These are phyloP conservation scores for Calocera viscosa DNA, from an alignment of 768 basidiomycete genomes.

Conservation along the genomic window DNA sequence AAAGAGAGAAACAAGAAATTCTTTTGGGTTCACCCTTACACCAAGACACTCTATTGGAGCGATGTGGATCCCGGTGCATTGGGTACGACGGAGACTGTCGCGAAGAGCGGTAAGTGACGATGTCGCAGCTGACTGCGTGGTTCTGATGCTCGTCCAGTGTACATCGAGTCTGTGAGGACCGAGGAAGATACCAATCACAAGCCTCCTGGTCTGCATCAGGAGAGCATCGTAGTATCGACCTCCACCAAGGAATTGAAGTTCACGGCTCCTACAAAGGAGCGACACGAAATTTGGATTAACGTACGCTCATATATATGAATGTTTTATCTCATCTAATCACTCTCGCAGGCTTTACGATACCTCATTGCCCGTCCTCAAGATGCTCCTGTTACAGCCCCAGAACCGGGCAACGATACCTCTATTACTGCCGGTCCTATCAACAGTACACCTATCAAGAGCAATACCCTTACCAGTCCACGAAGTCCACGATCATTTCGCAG, in stretches of 20 bases:
- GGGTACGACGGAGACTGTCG: conserved; percentile 78
- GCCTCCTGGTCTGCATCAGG: conserved; percentile 85
- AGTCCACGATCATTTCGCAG: conserved; percentile 48
- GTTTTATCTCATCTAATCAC: conserved; percentile 13
- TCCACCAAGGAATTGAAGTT: conserved; percentile 96
- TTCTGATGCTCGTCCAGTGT: conserved; percentile 41
- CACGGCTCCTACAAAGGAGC: conserved; percentile 88
- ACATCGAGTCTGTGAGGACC: conserved; percentile 81
- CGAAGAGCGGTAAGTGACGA: conserved; percentile 78
- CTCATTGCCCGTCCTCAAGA: conserved; percentile 61
- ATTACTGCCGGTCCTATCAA: conserved; percentile 27
- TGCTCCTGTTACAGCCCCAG: conserved; percentile 17
- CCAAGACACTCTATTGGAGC: conserved; percentile 95
- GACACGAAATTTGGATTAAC: conserved; percentile 94
- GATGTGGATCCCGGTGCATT: conserved; percentile 84
- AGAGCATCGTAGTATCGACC: conserved; percentile 85
- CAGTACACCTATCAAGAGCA: conserved; percentile 15
- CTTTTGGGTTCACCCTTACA: conserved; percentile 99
- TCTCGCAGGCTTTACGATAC: conserved; percentile 71
- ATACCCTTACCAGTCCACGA: conserved; percentile 47
- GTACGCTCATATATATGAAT: conserved; percentile 34
- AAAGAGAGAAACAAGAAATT: conserved; percentile 84
- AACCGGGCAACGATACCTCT: conserved; percentile 13
- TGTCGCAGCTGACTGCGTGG: conserved; percentile 12
- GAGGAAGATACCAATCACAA: conserved; percentile 94